Evolutionary conservation across 257 asterid genomes (phyloP).

Genomic region (Plantago elongata): DNA sequence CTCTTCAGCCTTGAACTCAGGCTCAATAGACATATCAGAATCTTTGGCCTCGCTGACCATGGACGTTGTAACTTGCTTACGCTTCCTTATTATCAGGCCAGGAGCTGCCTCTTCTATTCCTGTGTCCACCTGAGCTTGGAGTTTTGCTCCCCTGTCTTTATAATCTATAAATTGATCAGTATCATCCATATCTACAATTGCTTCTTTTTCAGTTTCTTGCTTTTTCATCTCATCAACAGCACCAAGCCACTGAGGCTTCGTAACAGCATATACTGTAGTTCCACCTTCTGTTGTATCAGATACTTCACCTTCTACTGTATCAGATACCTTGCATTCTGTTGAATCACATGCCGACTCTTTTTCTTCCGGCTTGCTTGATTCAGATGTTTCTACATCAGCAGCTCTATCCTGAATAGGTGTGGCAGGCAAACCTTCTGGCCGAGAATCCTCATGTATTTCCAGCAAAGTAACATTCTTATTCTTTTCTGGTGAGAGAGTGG

Average conservation of each 20-base stretch:
- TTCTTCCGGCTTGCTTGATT: constrained; percentile 30
- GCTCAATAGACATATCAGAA: constrained; percentile 40
- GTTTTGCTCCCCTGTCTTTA: constrained; percentile 58
- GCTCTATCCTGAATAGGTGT: constrained; percentile 31
- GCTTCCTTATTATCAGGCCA: constrained; percentile 86
- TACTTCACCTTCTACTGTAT: background rate
- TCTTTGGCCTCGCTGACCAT: constrained; percentile 33
- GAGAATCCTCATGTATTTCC: no score
- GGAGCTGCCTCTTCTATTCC: constrained; percentile 89
- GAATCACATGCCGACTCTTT: constrained; percentile 11
- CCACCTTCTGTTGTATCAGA: constrained; percentile 28
- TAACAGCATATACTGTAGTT: constrained; percentile 34
- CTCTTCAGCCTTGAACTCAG: constrained; percentile 64
- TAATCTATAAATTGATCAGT: constrained; percentile 79
- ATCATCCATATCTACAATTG: constrained; percentile 37
- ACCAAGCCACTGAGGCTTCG: constrained; percentile 97
- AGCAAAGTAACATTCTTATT: constrained; percentile 2
- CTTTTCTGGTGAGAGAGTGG: background rate
- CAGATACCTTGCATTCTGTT: no score
- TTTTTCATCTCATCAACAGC: constrained; percentile 59
- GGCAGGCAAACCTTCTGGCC: constrained; percentile 30
- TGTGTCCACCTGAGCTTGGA: constrained; percentile 29
- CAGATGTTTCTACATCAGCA: constrained; percentile 27
- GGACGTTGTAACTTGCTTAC: constrained; percentile 55
- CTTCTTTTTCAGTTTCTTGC: constrained; percentile 38